Conservation (phyloP, 306 rosid genomes). For the Cucumis sativus region Cucumber_9930_V3 NC_026660.2:3621501-3622000, state of each 20-base stretch:
- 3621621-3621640: no score
- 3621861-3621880: not conserved
- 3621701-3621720: not conserved
- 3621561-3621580: no score
- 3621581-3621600: no score
- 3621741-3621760: not conserved
- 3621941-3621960: constrained; percentile 48
- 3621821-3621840: not conserved
- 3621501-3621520: not conserved
- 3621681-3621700: no score
- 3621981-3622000: constrained; percentile 80
- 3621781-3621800: not conserved
- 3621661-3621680: no score
- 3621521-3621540: not conserved
- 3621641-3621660: no score
- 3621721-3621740: not conserved
- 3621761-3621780: not conserved
- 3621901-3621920: constrained; percentile 67
- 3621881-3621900: not conserved
- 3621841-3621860: not conserved
- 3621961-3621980: constrained; percentile 46
- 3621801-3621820: not conserved
- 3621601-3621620: no score
- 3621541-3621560: not conserved
- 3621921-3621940: constrained; percentile 50